phyloP scores from a whole-genome alignment of 768 basidiomycete species.

The Lentinula guzmanii region DNA sequence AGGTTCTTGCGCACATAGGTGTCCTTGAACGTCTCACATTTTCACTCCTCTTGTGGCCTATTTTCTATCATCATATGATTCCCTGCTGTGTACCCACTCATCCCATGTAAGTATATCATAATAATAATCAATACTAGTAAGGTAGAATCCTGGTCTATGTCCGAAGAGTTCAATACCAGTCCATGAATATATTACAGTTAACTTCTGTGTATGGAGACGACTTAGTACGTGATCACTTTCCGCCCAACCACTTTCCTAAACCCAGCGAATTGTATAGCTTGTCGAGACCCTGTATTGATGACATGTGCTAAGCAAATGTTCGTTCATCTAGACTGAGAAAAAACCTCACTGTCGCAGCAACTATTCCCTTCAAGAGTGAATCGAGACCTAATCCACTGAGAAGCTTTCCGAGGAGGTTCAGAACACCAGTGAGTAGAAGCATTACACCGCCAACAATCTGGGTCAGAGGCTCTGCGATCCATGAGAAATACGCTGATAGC shows the following conservation, averaged over 20 bases:
- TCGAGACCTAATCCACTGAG: constrained; percentile 27
- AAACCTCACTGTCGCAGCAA: constrained; percentile 21
- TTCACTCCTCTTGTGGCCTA: not conserved
- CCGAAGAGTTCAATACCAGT: not conserved
- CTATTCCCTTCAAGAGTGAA: constrained; percentile 24
- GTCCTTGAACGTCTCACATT: not conserved
- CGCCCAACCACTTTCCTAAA: constrained; percentile 22
- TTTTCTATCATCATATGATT: not conserved
- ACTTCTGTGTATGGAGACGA: too few species aligned
- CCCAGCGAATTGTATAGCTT: constrained; percentile 30
- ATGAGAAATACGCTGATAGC: not conserved
- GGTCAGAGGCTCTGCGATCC: constrained; percentile 23
- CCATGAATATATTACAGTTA: too few species aligned
- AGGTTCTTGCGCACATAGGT: constrained; percentile 51
- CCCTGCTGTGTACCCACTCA: not conserved
- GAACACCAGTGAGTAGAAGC: constrained; percentile 27
- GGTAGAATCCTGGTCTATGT: not conserved
- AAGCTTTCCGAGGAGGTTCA: constrained; percentile 27
- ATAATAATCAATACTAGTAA: not conserved
- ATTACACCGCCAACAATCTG: constrained; percentile 34
- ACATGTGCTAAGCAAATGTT: not conserved
- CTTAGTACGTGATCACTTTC: not conserved
- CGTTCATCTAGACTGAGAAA: not conserved
- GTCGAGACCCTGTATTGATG: constrained; percentile 22
- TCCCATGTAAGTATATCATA: not conserved